These are phyloP conservation scores for Prunus mume DNA, from an alignment of 306 rosid genomes.

Conservation along the genomic window DNA sequence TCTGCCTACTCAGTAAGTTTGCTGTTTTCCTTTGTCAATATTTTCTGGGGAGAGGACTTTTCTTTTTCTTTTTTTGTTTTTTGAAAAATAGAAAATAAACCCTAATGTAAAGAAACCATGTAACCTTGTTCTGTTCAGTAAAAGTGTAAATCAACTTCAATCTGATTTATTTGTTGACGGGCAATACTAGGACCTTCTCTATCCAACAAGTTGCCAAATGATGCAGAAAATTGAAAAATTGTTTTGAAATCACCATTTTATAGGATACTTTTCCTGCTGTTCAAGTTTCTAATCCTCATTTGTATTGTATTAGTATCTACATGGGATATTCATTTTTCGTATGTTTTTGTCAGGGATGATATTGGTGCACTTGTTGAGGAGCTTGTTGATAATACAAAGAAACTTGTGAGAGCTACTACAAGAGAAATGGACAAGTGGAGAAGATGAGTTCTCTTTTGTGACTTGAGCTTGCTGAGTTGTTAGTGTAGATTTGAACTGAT, in stretches of 20 bases:
- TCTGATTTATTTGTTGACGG: background rate
- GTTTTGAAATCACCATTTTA: background rate
- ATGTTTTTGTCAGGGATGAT: constrained; percentile 52
- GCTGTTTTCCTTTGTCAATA: background rate
- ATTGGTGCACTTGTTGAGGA: constrained; percentile 68
- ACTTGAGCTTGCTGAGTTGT: background rate
- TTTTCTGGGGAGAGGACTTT: background rate
- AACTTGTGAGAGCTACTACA: constrained; percentile 60
- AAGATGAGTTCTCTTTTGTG: constrained; percentile 39
- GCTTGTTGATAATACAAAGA: constrained; percentile 58
- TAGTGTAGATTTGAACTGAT: background rate
- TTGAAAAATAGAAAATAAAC: background rate
- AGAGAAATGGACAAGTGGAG: constrained; percentile 76
- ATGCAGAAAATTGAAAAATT: background rate
- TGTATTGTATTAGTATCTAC: background rate
- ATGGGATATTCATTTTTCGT: background rate
- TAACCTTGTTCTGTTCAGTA: background rate
- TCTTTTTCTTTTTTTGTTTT: background rate
- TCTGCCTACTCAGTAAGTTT: constrained; percentile 61
- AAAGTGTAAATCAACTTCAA: background rate
- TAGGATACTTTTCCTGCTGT: background rate
- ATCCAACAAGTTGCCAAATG: background rate
- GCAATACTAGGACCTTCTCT: background rate
- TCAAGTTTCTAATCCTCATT: background rate
- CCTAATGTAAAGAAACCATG: background rate